A percentile compares a stretch with the other conserved stretches of the same genome.
Evolutionary conservation across 2,329 filamentous ascomycete species (phyloP).

Genomic region (Neofusicoccum ribis): DNA sequence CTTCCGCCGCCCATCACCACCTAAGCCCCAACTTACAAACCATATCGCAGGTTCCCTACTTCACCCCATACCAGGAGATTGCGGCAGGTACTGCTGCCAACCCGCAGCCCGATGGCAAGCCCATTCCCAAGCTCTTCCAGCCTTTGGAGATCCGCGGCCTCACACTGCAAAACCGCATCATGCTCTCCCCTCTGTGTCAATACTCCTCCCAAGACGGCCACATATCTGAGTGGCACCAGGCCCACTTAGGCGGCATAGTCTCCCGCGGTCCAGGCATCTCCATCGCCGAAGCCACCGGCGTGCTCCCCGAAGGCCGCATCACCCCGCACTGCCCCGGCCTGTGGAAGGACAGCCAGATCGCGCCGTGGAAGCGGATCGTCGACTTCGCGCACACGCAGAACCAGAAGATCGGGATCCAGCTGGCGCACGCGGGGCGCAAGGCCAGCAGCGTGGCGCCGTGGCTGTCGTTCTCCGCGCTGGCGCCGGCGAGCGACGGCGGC

Average conservation of each 20-base stretch:
- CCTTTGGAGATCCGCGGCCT: constrained; percentile 59
- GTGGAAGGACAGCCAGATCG: constrained; percentile 83
- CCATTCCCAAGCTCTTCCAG: constrained; percentile 61
- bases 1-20: background rate
- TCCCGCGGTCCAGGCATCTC: constrained; percentile 72
- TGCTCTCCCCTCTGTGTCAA: constrained; percentile 66
- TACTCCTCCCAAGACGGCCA: constrained; percentile 70
- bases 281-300: constrained; percentile 76
- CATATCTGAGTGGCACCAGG: constrained; percentile 76
- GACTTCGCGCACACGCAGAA: constrained; percentile 80
- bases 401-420: constrained; percentile 76
- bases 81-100: constrained; percentile 49
- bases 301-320: constrained; percentile 76
- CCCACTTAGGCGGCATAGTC: constrained; percentile 78
- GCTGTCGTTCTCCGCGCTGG: constrained; percentile 58
- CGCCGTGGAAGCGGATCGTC: constrained; percentile 66
- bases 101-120: constrained; percentile 45
- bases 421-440: constrained; percentile 75
- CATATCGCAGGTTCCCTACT: constrained; percentile 43
- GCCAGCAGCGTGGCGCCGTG: constrained; percentile 63
- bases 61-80: constrained; percentile 49
- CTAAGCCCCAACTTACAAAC: background rate
- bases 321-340: constrained; percentile 77
- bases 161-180: constrained; percentile 66
- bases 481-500: constrained; percentile 51